Conservation (phyloP, 805 yeast species). For the Zygoascus tannicola region DNA sequence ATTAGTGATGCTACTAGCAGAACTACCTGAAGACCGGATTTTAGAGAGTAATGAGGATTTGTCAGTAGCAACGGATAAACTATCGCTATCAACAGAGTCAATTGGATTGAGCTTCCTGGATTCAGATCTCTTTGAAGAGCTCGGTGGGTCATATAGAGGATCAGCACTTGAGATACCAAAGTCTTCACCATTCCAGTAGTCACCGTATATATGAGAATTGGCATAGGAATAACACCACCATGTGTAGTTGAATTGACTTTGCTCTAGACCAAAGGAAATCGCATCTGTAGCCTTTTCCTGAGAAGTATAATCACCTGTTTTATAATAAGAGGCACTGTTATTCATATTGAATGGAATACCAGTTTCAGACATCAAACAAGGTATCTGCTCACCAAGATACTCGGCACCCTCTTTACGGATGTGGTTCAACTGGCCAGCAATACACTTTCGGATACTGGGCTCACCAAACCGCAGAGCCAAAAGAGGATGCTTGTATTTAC, state of each 20-base stretch:
- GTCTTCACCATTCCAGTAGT: slow-evolving; percentile 89
- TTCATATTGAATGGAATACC: slow-evolving; percentile 98
- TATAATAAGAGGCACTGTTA: slow-evolving; percentile 60
- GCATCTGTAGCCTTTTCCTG: slow-evolving; percentile 86
- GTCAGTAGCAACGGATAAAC: no score
- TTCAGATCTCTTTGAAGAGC: neutral
- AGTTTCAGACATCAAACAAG: slow-evolving; percentile 82
- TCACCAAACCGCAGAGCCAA: slow-evolving; percentile 68
- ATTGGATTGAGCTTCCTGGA: no score
- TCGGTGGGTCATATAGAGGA: slow-evolving; percentile 7
- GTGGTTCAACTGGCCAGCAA: slow-evolving; percentile 57
- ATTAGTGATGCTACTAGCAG: neutral
- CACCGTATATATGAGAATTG: slow-evolving; percentile 81
- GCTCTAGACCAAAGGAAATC: slow-evolving; percentile 67
- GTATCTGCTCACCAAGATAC: slow-evolving; percentile 53
- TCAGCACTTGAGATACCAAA: slow-evolving; percentile 69
- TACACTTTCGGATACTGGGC: slow-evolving; percentile 56
- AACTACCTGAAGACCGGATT: neutral
- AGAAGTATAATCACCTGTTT: slow-evolving; percentile 53
- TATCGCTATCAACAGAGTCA: no score
- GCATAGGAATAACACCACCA: slow-evolving; percentile 76
- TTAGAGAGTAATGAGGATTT: neutral
- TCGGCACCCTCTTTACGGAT: slow-evolving; percentile 56
- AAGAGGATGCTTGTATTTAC: slow-evolving; percentile 65
- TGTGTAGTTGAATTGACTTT: slow-evolving; percentile 59